These are phyloP conservation scores for Botryotinia globosa DNA, from an alignment of 2,329 filamentous ascomycete genomes.

Conservation along the genomic window DNA sequence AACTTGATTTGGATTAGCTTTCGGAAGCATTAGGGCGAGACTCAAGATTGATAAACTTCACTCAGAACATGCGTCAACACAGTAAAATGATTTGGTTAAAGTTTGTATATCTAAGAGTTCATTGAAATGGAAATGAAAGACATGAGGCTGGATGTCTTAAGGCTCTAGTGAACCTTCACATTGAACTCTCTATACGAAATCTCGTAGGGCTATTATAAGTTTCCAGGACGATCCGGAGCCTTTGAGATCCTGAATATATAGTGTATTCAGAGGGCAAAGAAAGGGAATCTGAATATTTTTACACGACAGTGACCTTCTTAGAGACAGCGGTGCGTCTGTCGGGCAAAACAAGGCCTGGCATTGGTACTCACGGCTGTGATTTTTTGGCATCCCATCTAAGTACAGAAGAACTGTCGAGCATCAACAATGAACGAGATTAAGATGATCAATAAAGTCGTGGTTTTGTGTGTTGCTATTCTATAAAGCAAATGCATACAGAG, in stretches of 20 bases:
- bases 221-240: not conserved
- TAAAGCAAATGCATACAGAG: too few relatives aligned
- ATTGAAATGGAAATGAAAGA: not conserved
- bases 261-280: conserved; percentile 1
- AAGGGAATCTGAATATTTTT: not conserved
- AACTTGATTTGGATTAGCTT: conserved; percentile 9
- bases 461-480: not conserved
- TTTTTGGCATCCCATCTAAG: not conserved
- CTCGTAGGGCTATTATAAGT: not conserved
- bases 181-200: not conserved
- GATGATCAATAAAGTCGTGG: not conserved
- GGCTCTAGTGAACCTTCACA: not conserved
- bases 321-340: not conserved
- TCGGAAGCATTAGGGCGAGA: conserved; percentile 19
- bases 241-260: not conserved
- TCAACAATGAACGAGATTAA: not conserved
- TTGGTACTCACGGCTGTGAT: not conserved
- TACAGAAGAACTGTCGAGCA: not conserved
- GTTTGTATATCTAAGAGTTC: not conserved
- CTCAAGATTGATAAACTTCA: not conserved
- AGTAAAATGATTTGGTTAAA: not conserved
- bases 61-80: not conserved
- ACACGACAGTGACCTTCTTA: not conserved
- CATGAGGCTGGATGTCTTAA: not conserved
- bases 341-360: not conserved